Base-by-base conservation (phyloP, 192 early-diverging fungal genomes). In the Spinellus fusiger region DNA sequence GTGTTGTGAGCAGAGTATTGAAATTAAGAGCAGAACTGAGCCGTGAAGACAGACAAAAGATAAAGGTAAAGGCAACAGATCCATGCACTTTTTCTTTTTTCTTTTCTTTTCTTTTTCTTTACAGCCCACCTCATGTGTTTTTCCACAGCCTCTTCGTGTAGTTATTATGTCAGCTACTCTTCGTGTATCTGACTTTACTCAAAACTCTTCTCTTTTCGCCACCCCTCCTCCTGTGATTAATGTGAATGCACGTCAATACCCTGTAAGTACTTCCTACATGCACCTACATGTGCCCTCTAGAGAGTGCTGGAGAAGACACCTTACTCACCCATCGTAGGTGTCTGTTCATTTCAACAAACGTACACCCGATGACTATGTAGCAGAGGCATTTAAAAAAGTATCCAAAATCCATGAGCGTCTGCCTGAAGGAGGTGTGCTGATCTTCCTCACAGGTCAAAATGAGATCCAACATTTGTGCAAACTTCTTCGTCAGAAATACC, bases 81-180 rank as follows among this genome's bases (percentile, higher is more conserved):
- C n/a, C n/a, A n/a, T n/a, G n/a, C n/a, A n/a, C n/a, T n/a, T n/a
- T n/a, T n/a, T n/a, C n/a, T n/a, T n/a, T n/a, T n/a, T n/a, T n/a
- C n/a, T n/a, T n/a, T n/a, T n/a, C n/a, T n/a, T n/a, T n/a, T n/a
- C n/a, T n/a, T n/a, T n/a, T n/a, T n/a, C n/a, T n/a, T n/a, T n/a
- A n/a, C n/a, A n/a, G n/a, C n/a, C n/a, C n/a, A n/a, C n/a, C n/a
- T n/a, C n/a, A n/a, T n/a, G n/a, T n/a, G n/a, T 60, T 64, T 33
- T 3, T 64, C 59, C n/a, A n/a, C 73, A 83, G 58, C 93, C 95
- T 16, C 77, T 98, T 4, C 89, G 91, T 73, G 73, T 99, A 46
- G 79, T 99, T n/a, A 95, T 99, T 61, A 99, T 99, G 98, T 91
- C 88, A 54, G 98, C 98, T 44, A 99, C 98, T 0, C 75, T 99